Percentiles rank a stretch among this genome's conserved stretches.
Evolutionary conservation across 2,329 filamentous ascomycete genomes (phyloP).

Genomic region (Rhinocladiella similis): DNA sequence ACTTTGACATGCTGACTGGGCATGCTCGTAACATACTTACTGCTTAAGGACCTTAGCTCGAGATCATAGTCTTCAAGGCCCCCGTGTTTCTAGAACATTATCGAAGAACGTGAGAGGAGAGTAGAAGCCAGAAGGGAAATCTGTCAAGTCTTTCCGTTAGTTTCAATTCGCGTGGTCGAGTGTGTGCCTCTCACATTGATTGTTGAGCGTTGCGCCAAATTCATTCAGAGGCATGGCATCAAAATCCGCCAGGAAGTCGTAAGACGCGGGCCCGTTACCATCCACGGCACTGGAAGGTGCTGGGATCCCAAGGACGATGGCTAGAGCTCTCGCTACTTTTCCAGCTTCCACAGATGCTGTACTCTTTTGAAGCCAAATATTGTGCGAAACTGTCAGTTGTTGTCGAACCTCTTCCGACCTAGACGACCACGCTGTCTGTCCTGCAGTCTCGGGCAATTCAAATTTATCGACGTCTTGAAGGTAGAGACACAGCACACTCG

Average conservation of each 20-base stretch:
- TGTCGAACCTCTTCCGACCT: constrained; percentile 31
- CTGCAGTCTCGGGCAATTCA: constrained; percentile 28
- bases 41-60: too few species aligned
- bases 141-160: constrained; percentile 29
- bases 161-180: constrained; percentile 16
- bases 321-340: constrained; percentile 34
- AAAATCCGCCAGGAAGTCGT: constrained; percentile 32
- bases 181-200: constrained; percentile 29
- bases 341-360: constrained; percentile 31
- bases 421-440: constrained; percentile 28
- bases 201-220: constrained; percentile 31
- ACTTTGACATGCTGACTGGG: too few species aligned
- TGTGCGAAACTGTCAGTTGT: constrained; percentile 30
- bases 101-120: constrained; percentile 32
- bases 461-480: constrained; percentile 32
- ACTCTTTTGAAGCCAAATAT: constrained; percentile 34
- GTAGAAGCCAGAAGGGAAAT: constrained; percentile 31
- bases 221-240: constrained; percentile 30
- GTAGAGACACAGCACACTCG: constrained; percentile 32
- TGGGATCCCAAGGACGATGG: constrained; percentile 33
- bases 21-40: too few species aligned
- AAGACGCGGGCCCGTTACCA: constrained; percentile 27
- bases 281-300: constrained; percentile 8
- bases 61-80: constrained; percentile 5
- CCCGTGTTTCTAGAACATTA: constrained; percentile 29